A percentile compares a stretch with the other conserved stretches of the same genome.
Evolutionary conservation across 129 eudicot species (phyloP).

Genomic region (Chrysanthemum makinoi): DNA sequence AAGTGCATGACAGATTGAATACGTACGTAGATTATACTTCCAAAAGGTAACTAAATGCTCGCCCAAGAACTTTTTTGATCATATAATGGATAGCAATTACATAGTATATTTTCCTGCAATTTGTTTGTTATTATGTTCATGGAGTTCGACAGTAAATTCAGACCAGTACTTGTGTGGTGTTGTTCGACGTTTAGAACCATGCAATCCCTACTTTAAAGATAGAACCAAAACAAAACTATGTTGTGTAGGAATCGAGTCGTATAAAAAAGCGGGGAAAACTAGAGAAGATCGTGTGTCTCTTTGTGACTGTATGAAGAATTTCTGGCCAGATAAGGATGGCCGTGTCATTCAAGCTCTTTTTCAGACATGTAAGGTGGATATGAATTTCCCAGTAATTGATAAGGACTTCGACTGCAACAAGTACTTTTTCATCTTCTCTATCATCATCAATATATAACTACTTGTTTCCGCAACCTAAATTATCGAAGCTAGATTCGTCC

Average conservation of each 20-base stretch:
- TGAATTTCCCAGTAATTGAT: neutral
- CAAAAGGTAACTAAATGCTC: too few relatives aligned
- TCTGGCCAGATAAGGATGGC: neutral
- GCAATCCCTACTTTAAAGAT: neutral
- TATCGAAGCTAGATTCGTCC: too few relatives aligned
- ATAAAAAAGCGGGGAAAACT: neutral
- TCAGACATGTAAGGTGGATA: neutral
- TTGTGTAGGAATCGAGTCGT: neutral
- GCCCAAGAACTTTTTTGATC: too few relatives aligned
- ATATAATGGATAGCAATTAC: too few relatives aligned
- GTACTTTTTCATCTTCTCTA: neutral
- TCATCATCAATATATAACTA: neutral
- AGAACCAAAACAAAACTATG: neutral
- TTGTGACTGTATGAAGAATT: neutral
- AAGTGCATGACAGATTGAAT: too few relatives aligned
- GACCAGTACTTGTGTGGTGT: too few relatives aligned
- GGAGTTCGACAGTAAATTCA: too few relatives aligned
- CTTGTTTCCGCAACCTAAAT: too few relatives aligned
- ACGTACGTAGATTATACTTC: too few relatives aligned
- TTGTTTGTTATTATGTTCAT: too few relatives aligned
- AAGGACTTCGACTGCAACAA: conserved; percentile 9
- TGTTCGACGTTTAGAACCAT: neutral
- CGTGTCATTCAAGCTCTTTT: neutral
- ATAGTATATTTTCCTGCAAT: too few relatives aligned
- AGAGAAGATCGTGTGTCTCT: neutral